Base-by-base conservation (phyloP, 306 rosid species). In the Castanopsis chinensis region DNA sequence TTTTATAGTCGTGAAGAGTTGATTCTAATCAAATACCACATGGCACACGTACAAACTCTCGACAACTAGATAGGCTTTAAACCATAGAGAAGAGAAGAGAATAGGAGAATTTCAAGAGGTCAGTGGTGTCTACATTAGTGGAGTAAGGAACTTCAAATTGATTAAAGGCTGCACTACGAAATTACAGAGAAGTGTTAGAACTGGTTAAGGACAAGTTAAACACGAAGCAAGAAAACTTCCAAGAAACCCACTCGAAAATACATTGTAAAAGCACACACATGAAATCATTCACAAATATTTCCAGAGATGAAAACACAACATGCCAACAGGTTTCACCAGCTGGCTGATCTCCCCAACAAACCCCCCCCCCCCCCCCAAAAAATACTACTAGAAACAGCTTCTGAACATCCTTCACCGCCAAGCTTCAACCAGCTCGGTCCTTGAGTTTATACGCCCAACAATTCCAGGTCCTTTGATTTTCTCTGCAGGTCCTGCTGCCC, bases 351-450 rank as follows among this genome's bases (percentile, higher is more conserved):
- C 63, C 27, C 49, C 15, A n/a, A n/a, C n/a, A n/a, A n/a, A n/a
- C n/a, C n/a, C n/a, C n/a, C n/a, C n/a, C n/a, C n/a, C n/a, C 79
- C 32, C 63, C 27, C 49, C 15, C 49, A 25, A n/a, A n/a, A n/a
- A 55, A 54, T 27, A 20, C 56, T 10, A 57, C 75, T 51, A 21
- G 17, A 19, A 37, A 41, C 55, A 64, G 37, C 58, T 32, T 49
- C 23, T 25, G 57, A 41, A 77, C 12, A n/a, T 73, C 59, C 74
- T 85, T 91, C 91, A 94, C 74, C 99, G 98, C 99, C 99, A 95
- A 56, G 88, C 98, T 88, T 95, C 98, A 25, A 82, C 84, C 65
- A 91, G 88, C 86, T 93, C 99, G 0, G 86, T 84, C 85, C 98
- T 90, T 43, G 96, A 90, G 78, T 93, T 95, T 78, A 95, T 79